phyloP scores from a whole-genome alignment of 257 asterid species.

The Przewalskia tangutica region DNA sequence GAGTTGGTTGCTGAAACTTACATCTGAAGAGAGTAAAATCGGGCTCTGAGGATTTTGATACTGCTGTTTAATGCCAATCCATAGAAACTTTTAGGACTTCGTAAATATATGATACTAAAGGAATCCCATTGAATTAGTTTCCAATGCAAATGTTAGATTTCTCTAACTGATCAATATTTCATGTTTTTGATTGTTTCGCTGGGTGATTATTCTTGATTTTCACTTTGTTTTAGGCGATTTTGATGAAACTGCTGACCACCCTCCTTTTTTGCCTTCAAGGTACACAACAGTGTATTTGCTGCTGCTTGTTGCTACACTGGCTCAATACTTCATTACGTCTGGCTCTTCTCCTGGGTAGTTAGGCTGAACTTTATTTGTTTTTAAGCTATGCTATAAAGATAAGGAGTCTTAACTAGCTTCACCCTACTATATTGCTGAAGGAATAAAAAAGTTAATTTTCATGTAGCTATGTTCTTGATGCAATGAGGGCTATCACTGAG shows the following conservation, averaged over 20 bases:
- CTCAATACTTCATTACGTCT: conserved; percentile 74
- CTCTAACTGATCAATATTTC: not conserved
- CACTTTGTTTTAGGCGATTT: not conserved
- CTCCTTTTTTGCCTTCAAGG: conserved; percentile 35
- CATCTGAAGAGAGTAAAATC: not conserved
- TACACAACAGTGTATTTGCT: conserved; percentile 43
- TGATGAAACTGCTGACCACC: not conserved
- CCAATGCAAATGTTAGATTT: not conserved
- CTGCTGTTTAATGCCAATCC: not conserved
- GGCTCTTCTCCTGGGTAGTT: conserved; percentile 91
- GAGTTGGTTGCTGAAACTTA: not conserved
- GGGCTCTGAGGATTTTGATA: not conserved
- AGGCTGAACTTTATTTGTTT: not conserved
- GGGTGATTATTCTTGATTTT: not conserved
- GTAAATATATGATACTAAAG: not conserved
- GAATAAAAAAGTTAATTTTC: conserved; percentile 5
- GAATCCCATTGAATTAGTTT: not conserved
- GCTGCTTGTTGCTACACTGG: conserved; percentile 63
- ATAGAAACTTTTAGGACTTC: not conserved
- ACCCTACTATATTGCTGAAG: conserved; percentile 5
- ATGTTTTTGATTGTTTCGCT: not conserved
- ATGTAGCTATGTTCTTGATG: conserved; percentile 71
- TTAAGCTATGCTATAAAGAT: not conserved
- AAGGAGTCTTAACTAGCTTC: not conserved
- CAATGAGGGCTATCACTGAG: conserved; percentile 66